A percentile compares a stretch with the other conserved stretches of the same genome.
Evolutionary conservation across 352 stramenopile species (phyloP).

Genomic region (Globisporangium nagaii): DNA sequence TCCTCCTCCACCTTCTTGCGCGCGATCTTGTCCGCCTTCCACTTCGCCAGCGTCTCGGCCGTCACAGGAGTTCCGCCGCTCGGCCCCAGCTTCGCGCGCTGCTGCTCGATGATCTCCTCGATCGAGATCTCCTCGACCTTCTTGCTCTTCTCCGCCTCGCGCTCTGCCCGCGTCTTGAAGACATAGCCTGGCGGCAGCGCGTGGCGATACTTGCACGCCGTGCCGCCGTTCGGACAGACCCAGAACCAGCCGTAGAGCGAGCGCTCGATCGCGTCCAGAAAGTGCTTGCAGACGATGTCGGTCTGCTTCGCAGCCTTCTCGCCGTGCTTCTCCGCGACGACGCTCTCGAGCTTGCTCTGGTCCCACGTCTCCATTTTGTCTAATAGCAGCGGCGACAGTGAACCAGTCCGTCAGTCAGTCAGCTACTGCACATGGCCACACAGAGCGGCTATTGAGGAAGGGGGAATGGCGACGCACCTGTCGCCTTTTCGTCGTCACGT

Average conservation of each 20-base stretch:
- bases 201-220: slow-evolving; percentile 78
- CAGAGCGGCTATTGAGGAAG: neutral
- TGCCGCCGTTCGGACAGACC: slow-evolving; percentile 82
- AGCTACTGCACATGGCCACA: no score
- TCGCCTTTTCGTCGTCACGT: slow-evolving; percentile 63
- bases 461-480: slow-evolving; percentile 6
- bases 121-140: slow-evolving; percentile 85
- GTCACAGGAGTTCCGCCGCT: slow-evolving; percentile 83
- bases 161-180: slow-evolving; percentile 86
- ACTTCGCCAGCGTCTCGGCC: slow-evolving; percentile 82
- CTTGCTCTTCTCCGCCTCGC: slow-evolving; percentile 77
- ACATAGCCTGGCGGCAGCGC: slow-evolving; percentile 85
- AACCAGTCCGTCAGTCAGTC: no score
- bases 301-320: slow-evolving; percentile 77
- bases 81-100: slow-evolving; percentile 84
- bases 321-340: slow-evolving; percentile 82
- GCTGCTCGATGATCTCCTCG: slow-evolving; percentile 89
- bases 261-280: slow-evolving; percentile 89
- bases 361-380: slow-evolving; percentile 87
- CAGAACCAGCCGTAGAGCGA: slow-evolving; percentile 90
- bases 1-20: slow-evolving; percentile 75
- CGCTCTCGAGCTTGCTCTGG: slow-evolving; percentile 83
- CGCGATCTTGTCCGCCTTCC: slow-evolving; percentile 83
- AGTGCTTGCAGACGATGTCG: slow-evolving; percentile 89
- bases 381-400: no score